Evolutionary conservation across 2,329 filamentous ascomycete species (phyloP).

Genomic region (Penicillium sp.): DNA sequence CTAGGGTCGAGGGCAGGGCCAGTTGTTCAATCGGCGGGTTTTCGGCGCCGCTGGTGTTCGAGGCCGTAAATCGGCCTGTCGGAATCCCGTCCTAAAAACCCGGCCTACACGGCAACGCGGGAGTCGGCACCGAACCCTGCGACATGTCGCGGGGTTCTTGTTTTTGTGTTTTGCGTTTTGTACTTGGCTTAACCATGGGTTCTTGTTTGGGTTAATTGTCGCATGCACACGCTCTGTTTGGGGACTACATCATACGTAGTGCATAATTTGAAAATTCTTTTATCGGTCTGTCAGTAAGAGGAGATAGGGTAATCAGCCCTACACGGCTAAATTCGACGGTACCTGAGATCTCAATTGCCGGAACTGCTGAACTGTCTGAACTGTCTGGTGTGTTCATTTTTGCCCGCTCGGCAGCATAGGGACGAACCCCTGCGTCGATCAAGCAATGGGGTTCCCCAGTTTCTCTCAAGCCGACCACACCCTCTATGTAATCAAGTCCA

Average conservation of each 20-base stretch:
- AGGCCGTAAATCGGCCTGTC: constrained; percentile 1
- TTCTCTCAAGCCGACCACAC: not conserved
- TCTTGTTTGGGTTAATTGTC: not conserved
- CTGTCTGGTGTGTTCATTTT: not conserved
- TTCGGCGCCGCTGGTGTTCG: not conserved
- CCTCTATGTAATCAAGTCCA: not conserved
- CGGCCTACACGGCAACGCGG: constrained; percentile 22
- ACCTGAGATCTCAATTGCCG: not conserved
- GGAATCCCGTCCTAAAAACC: constrained; percentile 6
- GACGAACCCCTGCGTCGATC: constrained; percentile 18
- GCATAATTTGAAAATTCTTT: not conserved
- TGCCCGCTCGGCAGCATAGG: constrained; percentile 13
- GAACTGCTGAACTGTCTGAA: not conserved
- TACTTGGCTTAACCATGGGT: not conserved
- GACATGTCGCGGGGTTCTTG: not conserved
- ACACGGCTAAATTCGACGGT: not conserved
- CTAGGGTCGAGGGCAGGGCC: not conserved
- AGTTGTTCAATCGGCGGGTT: not conserved
- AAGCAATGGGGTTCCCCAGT: not conserved
- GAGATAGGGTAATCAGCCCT: not conserved
- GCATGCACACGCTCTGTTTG: not conserved
- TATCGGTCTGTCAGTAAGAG: not conserved
- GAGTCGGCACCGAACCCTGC: constrained; percentile 20
- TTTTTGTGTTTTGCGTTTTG: not conserved
- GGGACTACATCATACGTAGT: not conserved